Conservation (phyloP, 2,329 filamentous ascomycete genomes). For the Rhinocladiella mackenziei region DNA sequence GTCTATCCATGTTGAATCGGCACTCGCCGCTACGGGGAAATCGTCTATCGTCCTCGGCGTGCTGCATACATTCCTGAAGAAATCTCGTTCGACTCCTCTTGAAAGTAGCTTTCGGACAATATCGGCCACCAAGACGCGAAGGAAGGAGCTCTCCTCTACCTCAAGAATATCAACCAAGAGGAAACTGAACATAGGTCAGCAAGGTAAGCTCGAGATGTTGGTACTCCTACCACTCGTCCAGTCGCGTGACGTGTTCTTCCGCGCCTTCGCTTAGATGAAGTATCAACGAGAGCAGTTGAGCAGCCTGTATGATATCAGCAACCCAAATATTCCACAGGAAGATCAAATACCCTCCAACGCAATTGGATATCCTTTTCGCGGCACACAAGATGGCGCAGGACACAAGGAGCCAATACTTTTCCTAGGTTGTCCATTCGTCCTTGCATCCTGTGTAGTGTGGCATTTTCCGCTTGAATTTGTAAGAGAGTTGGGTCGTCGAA, state of each 20-base stretch:
- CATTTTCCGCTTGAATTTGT: not conserved
- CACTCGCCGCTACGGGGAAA: slow-evolving; percentile 4
- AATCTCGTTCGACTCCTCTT: slow-evolving; percentile 5
- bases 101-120: slow-evolving; percentile 17
- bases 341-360: slow-evolving; percentile 9
- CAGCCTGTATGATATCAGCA: slow-evolving; percentile 7
- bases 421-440: slow-evolving; percentile 9
- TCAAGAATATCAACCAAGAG: slow-evolving; percentile 8
- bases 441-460: slow-evolving; percentile 3
- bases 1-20: slow-evolving; percentile 14
- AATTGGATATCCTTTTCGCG: slow-evolving; percentile 6
- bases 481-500: slow-evolving; percentile 6
- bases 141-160: slow-evolving; percentile 11
- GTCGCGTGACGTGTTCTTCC: not conserved
- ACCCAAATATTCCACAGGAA: not conserved
- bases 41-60: slow-evolving; percentile 2
- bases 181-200: slow-evolving; percentile 10
- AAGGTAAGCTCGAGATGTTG: not conserved
- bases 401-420: slow-evolving; percentile 7
- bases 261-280: slow-evolving; percentile 3
- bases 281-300: slow-evolving; percentile 16
- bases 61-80: slow-evolving; percentile 5
- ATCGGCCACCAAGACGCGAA: slow-evolving; percentile 24
- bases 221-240: slow-evolving; percentile 7
- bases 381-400: slow-evolving; percentile 12